Percentiles rank a stretch among this genome's conserved stretches.
These are phyloP conservation scores for Colletotrichum higginsianum DNA, from an alignment of 2,329 filamentous ascomycete genomes.

Conservation along the genomic window DNA sequence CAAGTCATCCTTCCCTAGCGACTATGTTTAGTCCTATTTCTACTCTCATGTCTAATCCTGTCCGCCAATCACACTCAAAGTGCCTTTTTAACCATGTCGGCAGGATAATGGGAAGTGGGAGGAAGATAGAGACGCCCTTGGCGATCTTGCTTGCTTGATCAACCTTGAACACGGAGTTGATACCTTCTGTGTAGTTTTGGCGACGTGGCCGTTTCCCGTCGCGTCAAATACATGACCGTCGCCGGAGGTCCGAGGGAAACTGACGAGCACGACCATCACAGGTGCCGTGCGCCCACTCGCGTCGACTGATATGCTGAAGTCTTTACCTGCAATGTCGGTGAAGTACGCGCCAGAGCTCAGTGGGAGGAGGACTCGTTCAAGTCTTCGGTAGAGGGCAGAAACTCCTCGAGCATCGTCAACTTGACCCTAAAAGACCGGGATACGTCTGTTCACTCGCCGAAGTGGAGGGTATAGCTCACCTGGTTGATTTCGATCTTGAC, in stretches of 20 bases:
- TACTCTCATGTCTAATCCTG: neutral
- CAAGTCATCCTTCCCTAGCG: constrained; percentile 10
- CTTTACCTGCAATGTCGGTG: constrained; percentile 55
- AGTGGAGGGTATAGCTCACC: too few species aligned
- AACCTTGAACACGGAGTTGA: constrained; percentile 6
- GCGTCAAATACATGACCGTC: constrained; percentile 23
- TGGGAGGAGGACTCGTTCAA: constrained; percentile 43
- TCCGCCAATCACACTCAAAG: neutral
- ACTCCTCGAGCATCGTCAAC: constrained; percentile 20
- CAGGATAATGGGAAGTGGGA: too few species aligned
- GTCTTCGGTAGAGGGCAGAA: constrained; percentile 43
- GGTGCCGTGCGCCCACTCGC: constrained; percentile 7
- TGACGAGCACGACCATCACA: neutral
- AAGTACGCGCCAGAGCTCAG: constrained; percentile 47
- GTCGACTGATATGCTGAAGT: constrained; percentile 50
- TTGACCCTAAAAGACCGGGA: constrained; percentile 44
- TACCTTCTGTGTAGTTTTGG: constrained; percentile 12
- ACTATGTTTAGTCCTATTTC: neutral
- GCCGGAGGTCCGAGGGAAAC: constrained; percentile 9
- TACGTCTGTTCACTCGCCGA: constrained; percentile 47
- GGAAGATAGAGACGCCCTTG: too few species aligned
- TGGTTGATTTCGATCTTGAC: too few species aligned
- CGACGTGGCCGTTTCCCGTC: constrained; percentile 15
- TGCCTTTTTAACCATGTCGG: neutral
- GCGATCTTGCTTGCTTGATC: neutral